Evolutionary conservation across 2,329 filamentous ascomycete species (phyloP).

Genomic region (Neopestalotiopsis sp.): DNA sequence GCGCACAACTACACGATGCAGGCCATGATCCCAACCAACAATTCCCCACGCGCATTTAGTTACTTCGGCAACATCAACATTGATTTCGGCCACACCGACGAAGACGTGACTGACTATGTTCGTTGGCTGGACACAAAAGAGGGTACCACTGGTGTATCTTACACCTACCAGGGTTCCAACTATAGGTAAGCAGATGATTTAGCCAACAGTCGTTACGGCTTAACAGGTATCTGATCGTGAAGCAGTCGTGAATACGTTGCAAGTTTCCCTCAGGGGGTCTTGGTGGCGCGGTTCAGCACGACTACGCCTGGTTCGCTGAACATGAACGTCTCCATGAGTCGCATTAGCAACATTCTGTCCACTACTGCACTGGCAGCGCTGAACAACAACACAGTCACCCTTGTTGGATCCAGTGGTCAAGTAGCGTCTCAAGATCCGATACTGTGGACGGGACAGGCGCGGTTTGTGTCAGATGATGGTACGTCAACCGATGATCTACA

Average conservation of each 20-base stretch:
- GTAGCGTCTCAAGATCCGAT: slow-evolving; percentile 20
- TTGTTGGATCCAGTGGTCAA: slow-evolving; percentile 30
- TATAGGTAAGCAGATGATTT: slow-evolving; percentile 26
- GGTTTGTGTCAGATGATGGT: not conserved
- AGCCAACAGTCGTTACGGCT: not conserved
- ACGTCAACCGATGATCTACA: accelerated
- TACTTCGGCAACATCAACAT: slow-evolving; percentile 41
- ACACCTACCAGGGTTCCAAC: slow-evolving; percentile 37
- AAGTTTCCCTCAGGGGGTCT: slow-evolving; percentile 46
- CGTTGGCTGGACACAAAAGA: slow-evolving; percentile 45
- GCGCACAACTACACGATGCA: slow-evolving; percentile 41
- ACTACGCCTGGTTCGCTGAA: slow-evolving; percentile 26
- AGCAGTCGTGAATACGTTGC: slow-evolving; percentile 45
- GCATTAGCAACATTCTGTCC: slow-evolving; percentile 23
- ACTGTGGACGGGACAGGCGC: not conserved
- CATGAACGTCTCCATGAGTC: slow-evolving; percentile 30
- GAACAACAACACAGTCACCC: slow-evolving; percentile 31
- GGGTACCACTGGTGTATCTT: slow-evolving; percentile 43
- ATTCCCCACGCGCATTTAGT: slow-evolving; percentile 44
- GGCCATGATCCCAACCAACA: slow-evolving; percentile 43
- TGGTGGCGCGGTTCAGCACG: slow-evolving; percentile 38
- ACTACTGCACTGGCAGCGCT: slow-evolving; percentile 25
- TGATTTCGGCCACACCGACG: slow-evolving; percentile 41
- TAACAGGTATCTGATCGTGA: not conserved
- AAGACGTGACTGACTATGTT: slow-evolving; percentile 37